Evolutionary conservation across 2,329 filamentous ascomycete genomes (phyloP).

Genomic region (Nemania bipapillata): DNA sequence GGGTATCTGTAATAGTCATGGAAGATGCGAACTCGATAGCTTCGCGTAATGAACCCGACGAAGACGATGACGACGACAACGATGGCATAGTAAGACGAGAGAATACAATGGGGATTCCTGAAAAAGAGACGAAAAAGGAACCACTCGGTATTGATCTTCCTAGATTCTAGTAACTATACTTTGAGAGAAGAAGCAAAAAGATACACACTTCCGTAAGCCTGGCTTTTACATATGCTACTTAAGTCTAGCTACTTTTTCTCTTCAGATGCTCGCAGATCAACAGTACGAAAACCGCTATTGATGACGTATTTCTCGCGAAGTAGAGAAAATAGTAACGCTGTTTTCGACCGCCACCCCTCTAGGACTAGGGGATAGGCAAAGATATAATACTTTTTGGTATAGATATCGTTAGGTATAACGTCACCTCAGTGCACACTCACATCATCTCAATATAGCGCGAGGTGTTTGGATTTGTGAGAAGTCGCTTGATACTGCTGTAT

Average conservation of each 20-base stretch:
- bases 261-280: background rate
- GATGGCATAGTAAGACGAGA: constrained; percentile 16
- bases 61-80: constrained; percentile 26
- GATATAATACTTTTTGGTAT: background rate
- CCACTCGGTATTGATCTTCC: background rate
- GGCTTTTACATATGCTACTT: background rate
- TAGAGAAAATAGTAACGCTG: background rate
- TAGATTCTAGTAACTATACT: constrained; percentile 7
- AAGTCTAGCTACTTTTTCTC: background rate
- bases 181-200: background rate
- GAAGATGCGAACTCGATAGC: constrained; percentile 20
- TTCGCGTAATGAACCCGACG: constrained; percentile 29
- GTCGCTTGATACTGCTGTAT: constrained; percentile 19
- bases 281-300: background rate
- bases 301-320: background rate
- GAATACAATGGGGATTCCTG: background rate
- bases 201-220: background rate
- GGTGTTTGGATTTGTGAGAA: background rate
- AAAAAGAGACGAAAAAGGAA: constrained; percentile 3
- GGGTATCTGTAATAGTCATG: constrained; percentile 12
- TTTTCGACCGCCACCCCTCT: background rate
- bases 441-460: background rate
- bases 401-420: background rate
- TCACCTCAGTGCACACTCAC: background rate
- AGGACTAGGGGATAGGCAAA: background rate